These are phyloP conservation scores for Zygosaccharomyces pseudobailii DNA, from an alignment of 1,139 yeast genomes.

Conservation along the genomic window DNA sequence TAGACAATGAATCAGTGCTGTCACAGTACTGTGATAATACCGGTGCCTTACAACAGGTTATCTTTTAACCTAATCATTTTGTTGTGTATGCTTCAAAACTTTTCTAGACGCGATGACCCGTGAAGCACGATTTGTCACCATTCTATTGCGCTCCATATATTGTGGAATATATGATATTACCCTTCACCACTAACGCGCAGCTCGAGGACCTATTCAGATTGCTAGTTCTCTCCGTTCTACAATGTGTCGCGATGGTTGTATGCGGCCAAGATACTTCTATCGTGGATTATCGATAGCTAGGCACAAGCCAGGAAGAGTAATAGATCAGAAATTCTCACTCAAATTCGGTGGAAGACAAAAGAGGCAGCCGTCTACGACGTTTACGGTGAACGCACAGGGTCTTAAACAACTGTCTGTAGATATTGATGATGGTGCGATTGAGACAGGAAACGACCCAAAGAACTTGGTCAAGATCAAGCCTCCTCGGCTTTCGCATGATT, in stretches of 20 bases:
- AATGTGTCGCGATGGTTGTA: background rate
- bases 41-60: too few relatives aligned
- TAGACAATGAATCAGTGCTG: too few relatives aligned
- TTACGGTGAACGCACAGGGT: constrained; percentile 5
- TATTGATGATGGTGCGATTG: constrained; percentile 3
- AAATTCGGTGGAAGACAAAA: background rate
- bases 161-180: too few relatives aligned
- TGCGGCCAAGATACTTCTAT: background rate
- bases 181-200: too few relatives aligned
- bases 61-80: too few relatives aligned
- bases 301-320: background rate
- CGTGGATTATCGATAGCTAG: background rate
- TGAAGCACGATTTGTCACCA: background rate
- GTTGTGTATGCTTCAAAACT: background rate
- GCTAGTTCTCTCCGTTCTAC: background rate
- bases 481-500: constrained; percentile 54
- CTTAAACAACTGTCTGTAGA: constrained; percentile 12
- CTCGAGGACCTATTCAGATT: too few relatives aligned
- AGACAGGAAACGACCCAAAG: constrained; percentile 2
- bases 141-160: too few relatives aligned
- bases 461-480: constrained; percentile 14
- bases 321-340: background rate
- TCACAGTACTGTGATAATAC: too few relatives aligned
- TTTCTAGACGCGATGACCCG: constrained; percentile 1
- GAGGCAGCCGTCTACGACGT: background rate